Base-by-base conservation (phyloP, 805 yeast genomes). In the Candida silvatica region DNA sequence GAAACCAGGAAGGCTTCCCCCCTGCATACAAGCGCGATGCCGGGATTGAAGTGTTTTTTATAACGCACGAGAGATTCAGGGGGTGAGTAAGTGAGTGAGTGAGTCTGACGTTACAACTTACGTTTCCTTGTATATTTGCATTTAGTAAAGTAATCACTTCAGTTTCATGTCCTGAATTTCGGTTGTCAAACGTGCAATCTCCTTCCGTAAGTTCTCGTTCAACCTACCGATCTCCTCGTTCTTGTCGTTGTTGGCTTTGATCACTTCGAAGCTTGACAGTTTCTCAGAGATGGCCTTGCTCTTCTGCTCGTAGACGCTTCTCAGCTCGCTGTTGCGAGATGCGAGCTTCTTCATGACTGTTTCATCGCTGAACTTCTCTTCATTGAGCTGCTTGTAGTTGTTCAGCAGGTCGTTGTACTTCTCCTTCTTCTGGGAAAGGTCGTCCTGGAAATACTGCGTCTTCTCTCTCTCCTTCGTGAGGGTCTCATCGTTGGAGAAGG, bases 381-480 rank as follows among this genome's bases (percentile, higher is more conserved):
- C 61, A 37, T 54, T 56, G 33, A 56, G 32, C 38, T 57, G 61
- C 32, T 54, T 51, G 37, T 54, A 55, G 35, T 53, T 57, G 31
- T 48, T 47, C 16, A 52, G 38, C n/a, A 57, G 41, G 20, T 57
- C 57, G 9, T 44, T 47, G 34, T 56, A 56, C 20, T 36, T 43
- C 2, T 20, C 25, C 8, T 34, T 45, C 36, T 48, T 49, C 9
- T 29, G 22, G 17, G 32, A 34, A 18, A 42, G 33, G 27, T 49
- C 51, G 25, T 35, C 35, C 8, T 29, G 32, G 17, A 48, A 32
- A 12, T 29, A 41, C 15, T 39, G 34, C 7, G 22, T 25, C 15
- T 46, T 47, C 16, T 25, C 22, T 17, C 37, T 40, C 27, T 43
- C 46, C 18, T 37, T 39, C 11, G 12, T 8, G 2, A 39, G n/a